Base-by-base conservation (phyloP, 768 basidiomycete genomes). In the Rhodotorula paludigena region DNA sequence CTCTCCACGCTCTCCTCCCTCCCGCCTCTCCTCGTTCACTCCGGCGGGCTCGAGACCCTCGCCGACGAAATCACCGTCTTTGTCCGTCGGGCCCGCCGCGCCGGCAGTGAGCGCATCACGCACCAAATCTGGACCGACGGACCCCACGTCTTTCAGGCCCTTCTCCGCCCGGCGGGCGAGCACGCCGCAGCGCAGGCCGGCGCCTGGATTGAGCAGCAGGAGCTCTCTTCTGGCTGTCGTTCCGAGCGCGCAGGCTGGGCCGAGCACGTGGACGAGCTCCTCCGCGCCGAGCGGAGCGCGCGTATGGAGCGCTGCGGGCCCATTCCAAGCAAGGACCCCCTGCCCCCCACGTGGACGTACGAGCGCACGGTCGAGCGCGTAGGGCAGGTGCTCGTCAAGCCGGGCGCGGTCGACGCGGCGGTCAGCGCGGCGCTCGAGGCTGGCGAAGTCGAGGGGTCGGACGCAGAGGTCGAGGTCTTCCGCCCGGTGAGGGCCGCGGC, bases 41-140 rank as follows among this genome's bases (percentile, higher is more conserved):
- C 85, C 9, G 94, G 93, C 32, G 92, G 93, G 64, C 86, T 89
- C 5, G 94, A 98, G 76, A 89, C 92, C 0, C 82, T 98, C n/a
- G 82, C 90, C 35, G 94, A 98, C 74, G 94, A 98, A 76, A 86
- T 89, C 36, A 86, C 87, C 25, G 82, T 97, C 15, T 77, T 97
- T 41, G 91, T 92, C 1, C 89, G 92, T 77, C 96, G 97, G 76
- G 92, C 92, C 7, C 85, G 86, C 2, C 77, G 86, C 30, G 85
- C 88, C 0, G 92, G 91, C 4, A 89, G 92, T 39, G 35, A 39
- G 18, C 81, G 87, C 55, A 89, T 94, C 38, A 84, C 84, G 68
- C 89, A 93, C 73, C 92, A 97, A 77, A 78, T 90, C 45, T 96
- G 89, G 74, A 87, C 90, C 71, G 92, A 94, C 77, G 87, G 86